phyloP scores from a whole-genome alignment of 2,329 filamentous ascomycete species.

The Aureobasidium zeae region DNA sequence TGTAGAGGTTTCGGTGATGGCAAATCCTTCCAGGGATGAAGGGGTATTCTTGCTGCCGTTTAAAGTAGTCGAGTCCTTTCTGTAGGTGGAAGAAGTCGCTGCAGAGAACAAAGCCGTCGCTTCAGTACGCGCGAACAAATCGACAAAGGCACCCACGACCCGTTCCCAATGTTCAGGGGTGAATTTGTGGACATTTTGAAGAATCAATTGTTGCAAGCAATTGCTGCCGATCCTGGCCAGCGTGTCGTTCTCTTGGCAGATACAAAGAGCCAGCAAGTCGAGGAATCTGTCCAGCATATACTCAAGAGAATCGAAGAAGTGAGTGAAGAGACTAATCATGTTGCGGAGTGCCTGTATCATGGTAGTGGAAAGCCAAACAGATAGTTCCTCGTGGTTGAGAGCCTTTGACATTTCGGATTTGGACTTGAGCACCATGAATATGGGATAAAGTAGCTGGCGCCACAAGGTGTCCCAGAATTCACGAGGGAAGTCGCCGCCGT shows the following conservation, averaged over 20 bases:
- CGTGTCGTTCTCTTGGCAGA: constrained; percentile 98
- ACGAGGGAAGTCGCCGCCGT: constrained; percentile 81
- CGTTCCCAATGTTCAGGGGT: constrained; percentile 79
- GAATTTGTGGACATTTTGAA: constrained; percentile 95
- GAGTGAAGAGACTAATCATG: constrained; percentile 97
- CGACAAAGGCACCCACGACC: constrained; percentile 90
- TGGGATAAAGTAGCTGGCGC: constrained; percentile 92
- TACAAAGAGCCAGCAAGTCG: constrained; percentile 86
- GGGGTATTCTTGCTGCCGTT: constrained; percentile 29
- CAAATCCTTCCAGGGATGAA: constrained; percentile 28
- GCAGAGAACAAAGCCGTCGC: constrained; percentile 93
- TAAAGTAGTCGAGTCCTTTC: constrained; percentile 17
- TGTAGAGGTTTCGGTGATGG: constrained; percentile 33
- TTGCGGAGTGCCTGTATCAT: constrained; percentile 98
- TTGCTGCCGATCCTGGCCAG: constrained; percentile 97
- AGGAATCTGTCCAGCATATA: constrained; percentile 98
- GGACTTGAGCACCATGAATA: constrained; percentile 95
- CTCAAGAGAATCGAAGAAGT: constrained; percentile 92
- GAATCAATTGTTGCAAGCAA: constrained; percentile 88
- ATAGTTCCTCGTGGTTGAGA: constrained; percentile 89
- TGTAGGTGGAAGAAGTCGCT: constrained; percentile 42
- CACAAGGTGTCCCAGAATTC: constrained; percentile 99
- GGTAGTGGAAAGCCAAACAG: constrained; percentile 96
- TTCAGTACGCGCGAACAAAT: constrained; percentile 88
- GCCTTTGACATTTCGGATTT: constrained; percentile 95